phyloP scores from a whole-genome alignment of 306 rosid species.

The Spatholobus suberectus region DNA sequence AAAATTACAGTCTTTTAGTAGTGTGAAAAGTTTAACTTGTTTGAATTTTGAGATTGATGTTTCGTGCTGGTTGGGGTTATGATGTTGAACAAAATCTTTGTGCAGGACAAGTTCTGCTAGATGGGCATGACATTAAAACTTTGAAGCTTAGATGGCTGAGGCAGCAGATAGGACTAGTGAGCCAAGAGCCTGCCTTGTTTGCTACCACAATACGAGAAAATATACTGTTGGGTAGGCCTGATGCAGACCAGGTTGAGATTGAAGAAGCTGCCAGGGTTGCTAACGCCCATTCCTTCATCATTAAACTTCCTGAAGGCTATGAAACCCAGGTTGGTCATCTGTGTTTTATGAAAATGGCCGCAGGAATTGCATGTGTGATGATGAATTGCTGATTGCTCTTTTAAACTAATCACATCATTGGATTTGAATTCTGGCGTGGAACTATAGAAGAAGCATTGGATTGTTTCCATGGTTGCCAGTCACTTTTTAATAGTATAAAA shows the following conservation, averaged over 20 bases:
- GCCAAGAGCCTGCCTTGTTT: slow-evolving; percentile 98
- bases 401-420: slow-evolving; percentile 23
- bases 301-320: slow-evolving; percentile 90
- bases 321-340: slow-evolving; percentile 85
- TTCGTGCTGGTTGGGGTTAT: not conserved
- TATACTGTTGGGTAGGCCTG: slow-evolving; percentile 93
- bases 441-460: not conserved
- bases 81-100: slow-evolving; percentile 18
- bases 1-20: not conserved
- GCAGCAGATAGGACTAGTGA: slow-evolving; percentile 96
- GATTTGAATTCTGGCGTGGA: slow-evolving; percentile 16
- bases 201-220: slow-evolving; percentile 94
- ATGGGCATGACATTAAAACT: slow-evolving; percentile 88
- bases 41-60: slow-evolving; percentile 16
- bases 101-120: slow-evolving; percentile 89
- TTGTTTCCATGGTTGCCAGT: slow-evolving; percentile 4
- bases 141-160: slow-evolving; percentile 91
- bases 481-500: slow-evolving; percentile 20
- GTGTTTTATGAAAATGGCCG: slow-evolving; percentile 5
- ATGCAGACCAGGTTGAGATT: slow-evolving; percentile 86
- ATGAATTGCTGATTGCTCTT: not conserved
- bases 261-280: slow-evolving; percentile 99
- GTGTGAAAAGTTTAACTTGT: not conserved
- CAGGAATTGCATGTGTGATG: slow-evolving; percentile 12
- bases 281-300: slow-evolving; percentile 92